These are phyloP conservation scores for Rhodamnia rubescens DNA, from an alignment of 345 rosid genomes.

Conservation along the genomic window DNA sequence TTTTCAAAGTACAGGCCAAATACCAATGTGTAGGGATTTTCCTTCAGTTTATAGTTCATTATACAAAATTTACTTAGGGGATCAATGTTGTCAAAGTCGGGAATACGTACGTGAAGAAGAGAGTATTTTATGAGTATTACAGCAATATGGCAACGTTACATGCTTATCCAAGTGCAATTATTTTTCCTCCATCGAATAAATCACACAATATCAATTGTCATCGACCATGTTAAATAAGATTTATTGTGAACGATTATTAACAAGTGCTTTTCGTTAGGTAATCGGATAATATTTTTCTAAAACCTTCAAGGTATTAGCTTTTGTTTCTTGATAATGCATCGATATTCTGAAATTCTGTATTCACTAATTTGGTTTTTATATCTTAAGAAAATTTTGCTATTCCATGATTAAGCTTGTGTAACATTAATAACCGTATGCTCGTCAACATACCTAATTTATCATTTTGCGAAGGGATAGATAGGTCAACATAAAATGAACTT, in stretches of 20 bases:
- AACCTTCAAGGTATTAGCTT: background rate
- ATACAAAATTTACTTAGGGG: background rate
- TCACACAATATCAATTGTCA: background rate
- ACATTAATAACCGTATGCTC: background rate
- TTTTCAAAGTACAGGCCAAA: background rate
- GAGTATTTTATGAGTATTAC: background rate
- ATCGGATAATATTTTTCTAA: background rate
- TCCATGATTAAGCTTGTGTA: no score
- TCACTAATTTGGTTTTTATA: background rate
- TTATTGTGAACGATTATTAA: background rate
- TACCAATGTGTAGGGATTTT: background rate
- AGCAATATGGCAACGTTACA: background rate
- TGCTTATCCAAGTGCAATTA: background rate
- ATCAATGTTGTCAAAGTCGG: background rate
- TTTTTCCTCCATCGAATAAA: background rate
- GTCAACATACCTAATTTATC: background rate
- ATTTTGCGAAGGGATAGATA: background rate
- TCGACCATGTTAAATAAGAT: background rate
- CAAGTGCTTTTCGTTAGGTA: background rate
- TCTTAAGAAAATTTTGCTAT: background rate
- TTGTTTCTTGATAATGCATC: background rate
- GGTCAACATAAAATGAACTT: background rate
- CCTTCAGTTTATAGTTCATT: background rate
- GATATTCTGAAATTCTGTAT: background rate
- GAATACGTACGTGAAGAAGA: background rate